Conservation (phyloP, 768 basidiomycete genomes). For the Amanita thiersii region DNA sequence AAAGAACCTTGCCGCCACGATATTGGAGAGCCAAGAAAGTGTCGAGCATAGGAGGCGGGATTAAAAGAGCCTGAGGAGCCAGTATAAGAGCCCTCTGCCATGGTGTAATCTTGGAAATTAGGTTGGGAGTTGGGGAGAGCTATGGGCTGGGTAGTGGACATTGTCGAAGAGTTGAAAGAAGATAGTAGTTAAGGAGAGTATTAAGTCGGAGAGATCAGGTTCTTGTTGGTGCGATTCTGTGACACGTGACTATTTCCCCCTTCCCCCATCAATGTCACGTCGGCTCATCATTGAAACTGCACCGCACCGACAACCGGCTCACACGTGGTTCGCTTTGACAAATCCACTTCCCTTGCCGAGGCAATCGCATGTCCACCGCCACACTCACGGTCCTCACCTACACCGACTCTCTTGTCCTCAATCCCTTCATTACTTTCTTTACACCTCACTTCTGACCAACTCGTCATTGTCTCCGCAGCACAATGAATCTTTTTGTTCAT, state of each 20-base stretch:
- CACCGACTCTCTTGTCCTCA: neutral
- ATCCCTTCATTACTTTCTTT: neutral
- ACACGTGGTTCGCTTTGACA: neutral
- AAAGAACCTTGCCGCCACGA: slow-evolving; percentile 67
- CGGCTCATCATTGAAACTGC: neutral
- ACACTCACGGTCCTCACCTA: slow-evolving; percentile 13
- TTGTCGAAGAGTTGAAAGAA: slow-evolving; percentile 4
- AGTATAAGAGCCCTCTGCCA: slow-evolving; percentile 45
- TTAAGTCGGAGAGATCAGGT: neutral
- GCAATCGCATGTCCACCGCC: neutral
- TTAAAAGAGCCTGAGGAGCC: slow-evolving; percentile 47
- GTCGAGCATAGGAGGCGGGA: slow-evolving; percentile 56
- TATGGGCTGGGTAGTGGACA: slow-evolving; percentile 34
- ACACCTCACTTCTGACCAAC: no score
- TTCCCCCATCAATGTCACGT: neutral
- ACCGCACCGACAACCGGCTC: neutral
- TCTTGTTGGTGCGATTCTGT: neutral
- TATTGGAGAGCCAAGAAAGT: slow-evolving; percentile 64
- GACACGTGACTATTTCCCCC: no score
- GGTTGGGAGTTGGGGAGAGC: slow-evolving; percentile 28
- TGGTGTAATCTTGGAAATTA: slow-evolving; percentile 22
- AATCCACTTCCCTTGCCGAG: slow-evolving; percentile 6
- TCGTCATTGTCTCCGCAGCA: no score
- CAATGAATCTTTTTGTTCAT: no score
- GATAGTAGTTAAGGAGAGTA: slow-evolving; percentile 7